Percentiles rank a stretch among this genome's conserved stretches.
These are phyloP conservation scores for Pseudozyma thailandica DNA, from an alignment of 1,284 basidiomycete species.

Conservation along the genomic window DNA sequence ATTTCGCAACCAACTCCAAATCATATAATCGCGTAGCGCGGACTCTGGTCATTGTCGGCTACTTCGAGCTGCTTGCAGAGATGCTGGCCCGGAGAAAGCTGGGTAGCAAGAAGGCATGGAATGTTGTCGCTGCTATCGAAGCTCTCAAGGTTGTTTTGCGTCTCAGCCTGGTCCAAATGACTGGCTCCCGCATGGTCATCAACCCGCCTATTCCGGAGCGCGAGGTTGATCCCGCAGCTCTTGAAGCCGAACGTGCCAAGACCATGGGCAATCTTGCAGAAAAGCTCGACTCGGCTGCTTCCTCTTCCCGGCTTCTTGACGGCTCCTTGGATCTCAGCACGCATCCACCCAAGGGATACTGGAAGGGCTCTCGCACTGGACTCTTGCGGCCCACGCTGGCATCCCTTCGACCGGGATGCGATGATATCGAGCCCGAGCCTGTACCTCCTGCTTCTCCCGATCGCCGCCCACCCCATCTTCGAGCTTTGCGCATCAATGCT, in stretches of 20 bases:
- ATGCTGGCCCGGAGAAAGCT: conserved; percentile 68
- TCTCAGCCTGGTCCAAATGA: conserved; percentile 66
- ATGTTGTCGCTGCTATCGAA: conserved; percentile 69
- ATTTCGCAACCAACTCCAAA: conserved; percentile 61
- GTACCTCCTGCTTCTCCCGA: conserved; percentile 4
- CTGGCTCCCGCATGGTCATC: conserved; percentile 64
- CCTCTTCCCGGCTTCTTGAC: conserved; percentile 1
- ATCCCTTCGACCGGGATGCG: conserved; percentile 49
- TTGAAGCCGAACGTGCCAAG: conserved; percentile 52
- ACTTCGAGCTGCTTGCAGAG: conserved; percentile 68
- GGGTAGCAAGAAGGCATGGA: conserved; percentile 63
- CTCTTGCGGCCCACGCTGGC: conserved; percentile 55
- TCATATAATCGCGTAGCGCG: conserved; percentile 65
- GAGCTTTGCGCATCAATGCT: conserved; percentile 36
- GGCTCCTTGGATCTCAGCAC: background rate
- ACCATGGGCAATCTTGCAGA: conserved; percentile 35
- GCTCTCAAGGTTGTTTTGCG: conserved; percentile 67
- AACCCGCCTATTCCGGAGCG: conserved; percentile 68
- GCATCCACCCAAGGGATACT: conserved; percentile 40
- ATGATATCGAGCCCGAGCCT: conserved; percentile 11
- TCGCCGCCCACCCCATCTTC: conserved; percentile 33
- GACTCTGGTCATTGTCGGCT: conserved; percentile 64
- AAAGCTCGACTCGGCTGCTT: conserved; percentile 24
- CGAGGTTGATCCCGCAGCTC: conserved; percentile 63
- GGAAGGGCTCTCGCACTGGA: conserved; percentile 60